Evolutionary conservation across 176 grass and related monocot genomes (phyloP), one percentile per base, ranked within the genome.

Genomic region (Urochloa ruziziensis): DNA sequence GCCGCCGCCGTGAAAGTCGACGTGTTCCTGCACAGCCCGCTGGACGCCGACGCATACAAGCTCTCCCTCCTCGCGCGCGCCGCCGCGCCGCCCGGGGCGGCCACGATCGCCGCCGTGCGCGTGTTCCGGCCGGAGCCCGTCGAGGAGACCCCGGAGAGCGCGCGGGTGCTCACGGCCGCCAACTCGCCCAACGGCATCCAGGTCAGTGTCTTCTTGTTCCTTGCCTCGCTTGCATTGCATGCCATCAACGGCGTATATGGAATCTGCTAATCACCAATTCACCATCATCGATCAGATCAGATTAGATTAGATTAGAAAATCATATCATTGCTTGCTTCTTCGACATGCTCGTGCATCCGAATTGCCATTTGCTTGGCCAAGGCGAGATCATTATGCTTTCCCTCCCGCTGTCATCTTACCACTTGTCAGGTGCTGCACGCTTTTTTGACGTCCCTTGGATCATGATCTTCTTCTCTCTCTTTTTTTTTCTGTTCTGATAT

Each of bases 151-250:
- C 37, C 83, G 24, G 67, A 18, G 27, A 74, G 84, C 9, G 75
- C 28, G 19, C 83, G 19, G 29, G 89, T 93, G 4, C 95, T 98
- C 75, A 93, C 92, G 10, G 73, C 85, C 23, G 15, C 1, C 19
- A 77, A 80, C 79, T 98, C 95, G 14, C 95, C 95, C 25, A 98
- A 95, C 82, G 95, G 95, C 75, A 95, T 98, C 83, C 95, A 98
- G 95, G 95, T 94, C 5, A 29, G 76, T 44, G 6, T 0, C 53
- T 17, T 27, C 46, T 48, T 29, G 58, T 73, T 34, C 46, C 29
- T 74, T 74, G 47, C 71, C 28, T 74, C 5, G 71, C 47, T 53
- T 53, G 47, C 71, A 53, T 53, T 46, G 47, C 71, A 73, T 73
- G 43, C 11, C 39, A n/a, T n/a, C n/a, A n/a, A n/a, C n/a, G n/a